Conservation (phyloP, 2,329 filamentous ascomycete genomes). For the Penicillium hordei region DNA sequence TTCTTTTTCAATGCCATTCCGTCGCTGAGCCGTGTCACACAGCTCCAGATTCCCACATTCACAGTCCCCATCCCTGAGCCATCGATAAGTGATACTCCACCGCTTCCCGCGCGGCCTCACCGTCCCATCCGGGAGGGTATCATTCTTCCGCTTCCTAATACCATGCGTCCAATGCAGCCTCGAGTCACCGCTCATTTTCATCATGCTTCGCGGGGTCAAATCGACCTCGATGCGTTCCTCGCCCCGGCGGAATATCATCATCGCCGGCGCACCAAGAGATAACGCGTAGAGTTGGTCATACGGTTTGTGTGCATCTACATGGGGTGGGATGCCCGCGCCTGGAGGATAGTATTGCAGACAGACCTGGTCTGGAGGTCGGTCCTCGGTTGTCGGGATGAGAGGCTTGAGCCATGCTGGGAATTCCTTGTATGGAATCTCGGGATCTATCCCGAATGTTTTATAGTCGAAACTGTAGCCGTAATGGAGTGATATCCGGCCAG, state of each 20-base stretch:
- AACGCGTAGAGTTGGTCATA: constrained; percentile 42
- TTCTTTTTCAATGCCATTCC: constrained; percentile 50
- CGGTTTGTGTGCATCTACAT: constrained; percentile 58
- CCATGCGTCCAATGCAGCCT: constrained; percentile 58
- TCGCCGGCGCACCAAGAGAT: constrained; percentile 32
- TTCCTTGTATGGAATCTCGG: constrained; percentile 49
- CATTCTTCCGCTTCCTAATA: constrained; percentile 56
- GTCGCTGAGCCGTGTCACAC: constrained; percentile 54
- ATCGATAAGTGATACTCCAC: constrained; percentile 59
- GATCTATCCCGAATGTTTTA: constrained; percentile 58
- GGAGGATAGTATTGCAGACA: constrained; percentile 62
- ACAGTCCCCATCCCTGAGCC: constrained; percentile 51
- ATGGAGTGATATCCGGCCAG: constrained; percentile 53
- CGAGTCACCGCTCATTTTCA: constrained; percentile 53
- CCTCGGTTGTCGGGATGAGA: constrained; percentile 49
- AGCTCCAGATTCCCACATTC: constrained; percentile 53
- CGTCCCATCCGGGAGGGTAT: constrained; percentile 48
- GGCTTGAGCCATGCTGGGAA: constrained; percentile 55
- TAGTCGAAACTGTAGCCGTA: constrained; percentile 61
- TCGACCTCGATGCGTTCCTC: constrained; percentile 47
- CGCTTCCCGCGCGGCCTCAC: constrained; percentile 47
- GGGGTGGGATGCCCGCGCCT: constrained; percentile 60
- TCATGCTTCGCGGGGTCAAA: constrained; percentile 51
- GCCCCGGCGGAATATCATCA: constrained; percentile 35
- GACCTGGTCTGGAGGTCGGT: constrained; percentile 55